Percentiles rank a stretch among this genome's conserved stretches.
phyloP scores from a whole-genome alignment of 148 eudicot genomes.

The Rhododendron vialii region DNA sequence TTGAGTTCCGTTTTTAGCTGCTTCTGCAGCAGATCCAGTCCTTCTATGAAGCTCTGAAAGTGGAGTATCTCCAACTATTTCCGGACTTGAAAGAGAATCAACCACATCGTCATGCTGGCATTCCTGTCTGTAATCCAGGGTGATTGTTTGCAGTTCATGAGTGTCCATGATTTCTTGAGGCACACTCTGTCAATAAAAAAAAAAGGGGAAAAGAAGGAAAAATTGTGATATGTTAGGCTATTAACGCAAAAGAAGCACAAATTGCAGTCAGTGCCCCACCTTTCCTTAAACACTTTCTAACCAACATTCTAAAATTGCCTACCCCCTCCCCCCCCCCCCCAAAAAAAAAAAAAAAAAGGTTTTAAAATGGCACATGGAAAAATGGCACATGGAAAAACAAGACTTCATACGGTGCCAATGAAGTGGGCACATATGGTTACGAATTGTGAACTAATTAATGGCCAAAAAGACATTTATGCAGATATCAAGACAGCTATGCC shows the following conservation, averaged over 20 bases:
- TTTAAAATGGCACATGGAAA: background rate
- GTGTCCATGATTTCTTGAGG: conserved; percentile 78
- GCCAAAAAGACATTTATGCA: background rate
- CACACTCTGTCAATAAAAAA: conserved; percentile 47
- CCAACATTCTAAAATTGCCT: background rate
- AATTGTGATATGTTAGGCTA: background rate
- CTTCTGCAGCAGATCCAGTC: conserved; percentile 40
- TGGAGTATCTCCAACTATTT: conserved; percentile 24
- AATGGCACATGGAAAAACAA: background rate
- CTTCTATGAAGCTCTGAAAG: conserved; percentile 28
- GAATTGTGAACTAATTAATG: background rate
- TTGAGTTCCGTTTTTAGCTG: conserved; percentile 30
- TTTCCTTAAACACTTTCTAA: background rate
- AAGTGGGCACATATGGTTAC: background rate
- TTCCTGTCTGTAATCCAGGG: conserved; percentile 88
- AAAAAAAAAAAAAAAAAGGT: background rate
- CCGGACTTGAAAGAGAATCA: conserved; percentile 72
- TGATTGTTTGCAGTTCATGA: conserved; percentile 77
- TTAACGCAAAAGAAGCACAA: background rate
- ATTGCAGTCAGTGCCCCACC: background rate
- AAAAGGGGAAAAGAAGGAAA: background rate
- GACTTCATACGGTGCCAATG: background rate
- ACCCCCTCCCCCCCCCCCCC: too few relatives aligned
- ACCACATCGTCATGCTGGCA: conserved; percentile 80
- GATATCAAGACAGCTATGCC: background rate